A percentile compares a stretch with the other conserved stretches of the same genome.
These are phyloP conservation scores for Calvatia gigantea DNA, from an alignment of 768 basidiomycete species.

Conservation along the genomic window DNA sequence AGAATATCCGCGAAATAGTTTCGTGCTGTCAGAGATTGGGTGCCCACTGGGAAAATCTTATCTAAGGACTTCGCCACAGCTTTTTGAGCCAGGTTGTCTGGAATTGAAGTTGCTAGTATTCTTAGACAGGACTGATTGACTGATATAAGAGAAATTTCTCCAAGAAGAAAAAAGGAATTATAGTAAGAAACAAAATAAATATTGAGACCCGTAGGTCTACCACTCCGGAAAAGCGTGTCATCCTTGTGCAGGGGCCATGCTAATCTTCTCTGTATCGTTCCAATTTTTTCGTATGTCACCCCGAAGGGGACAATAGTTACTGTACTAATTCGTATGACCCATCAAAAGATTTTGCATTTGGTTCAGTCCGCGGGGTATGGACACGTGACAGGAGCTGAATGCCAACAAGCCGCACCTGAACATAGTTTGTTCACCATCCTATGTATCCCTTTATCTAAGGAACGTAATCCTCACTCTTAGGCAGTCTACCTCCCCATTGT, in stretches of 20 bases:
- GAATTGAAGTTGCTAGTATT: too few species aligned
- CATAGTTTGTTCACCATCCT: too few species aligned
- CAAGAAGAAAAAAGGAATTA: neutral
- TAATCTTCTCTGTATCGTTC: constrained; percentile 99
- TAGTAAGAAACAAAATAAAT: constrained; percentile 36
- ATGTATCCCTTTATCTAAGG: too few species aligned
- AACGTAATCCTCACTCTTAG: too few species aligned
- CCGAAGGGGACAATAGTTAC: constrained; percentile 66
- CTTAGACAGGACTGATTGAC: too few species aligned
- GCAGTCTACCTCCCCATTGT: too few species aligned
- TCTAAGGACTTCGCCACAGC: too few species aligned
- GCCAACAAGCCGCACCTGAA: too few species aligned
- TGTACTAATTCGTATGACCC: neutral
- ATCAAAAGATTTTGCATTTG: constrained; percentile 23
- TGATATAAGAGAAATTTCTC: neutral
- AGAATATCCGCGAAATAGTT: neutral
- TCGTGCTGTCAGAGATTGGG: neutral
- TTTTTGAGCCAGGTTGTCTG: too few species aligned
- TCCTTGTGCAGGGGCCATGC: constrained; percentile 99
- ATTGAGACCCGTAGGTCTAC: constrained; percentile 63
- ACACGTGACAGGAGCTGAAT: constrained; percentile 8
- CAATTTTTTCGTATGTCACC: constrained; percentile 98
- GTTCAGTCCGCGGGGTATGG: constrained; percentile 25
- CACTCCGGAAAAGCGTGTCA: constrained; percentile 98
- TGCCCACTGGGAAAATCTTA: constrained; percentile 7